Percentiles rank a stretch among this genome's conserved stretches.
Conservation (phyloP, 257 asterid species). For the Jacaranda mimosifolia region DNA sequence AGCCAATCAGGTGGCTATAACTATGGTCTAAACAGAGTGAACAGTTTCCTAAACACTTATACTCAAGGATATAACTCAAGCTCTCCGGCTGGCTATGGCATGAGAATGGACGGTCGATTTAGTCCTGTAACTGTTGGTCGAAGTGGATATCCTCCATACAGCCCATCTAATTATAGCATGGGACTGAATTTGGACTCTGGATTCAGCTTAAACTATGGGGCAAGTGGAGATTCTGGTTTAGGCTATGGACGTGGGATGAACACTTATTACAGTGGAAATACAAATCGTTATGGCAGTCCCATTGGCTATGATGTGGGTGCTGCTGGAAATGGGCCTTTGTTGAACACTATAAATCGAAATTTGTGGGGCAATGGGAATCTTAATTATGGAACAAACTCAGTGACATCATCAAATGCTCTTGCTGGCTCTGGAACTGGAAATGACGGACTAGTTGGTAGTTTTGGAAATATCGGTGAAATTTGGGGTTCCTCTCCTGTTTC, state of each 20-base stretch:
- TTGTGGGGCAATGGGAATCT: slow-evolving; percentile 60
- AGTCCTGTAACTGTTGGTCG: slow-evolving; percentile 66
- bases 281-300: slow-evolving; percentile 57
- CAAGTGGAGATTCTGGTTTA: slow-evolving; percentile 53
- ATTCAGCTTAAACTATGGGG: slow-evolving; percentile 55
- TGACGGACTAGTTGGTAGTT: slow-evolving; percentile 48
- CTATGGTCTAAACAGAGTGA: slow-evolving; percentile 47
- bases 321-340: slow-evolving; percentile 52
- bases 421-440: slow-evolving; percentile 56
- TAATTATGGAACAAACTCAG: slow-evolving; percentile 52
- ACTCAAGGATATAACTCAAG: slow-evolving; percentile 57
- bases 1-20: slow-evolving; percentile 56
- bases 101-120: slow-evolving; percentile 71
- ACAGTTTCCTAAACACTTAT: slow-evolving; percentile 58
- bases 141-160: slow-evolving; percentile 68
- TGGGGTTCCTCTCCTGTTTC: slow-evolving; percentile 70
- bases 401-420: slow-evolving; percentile 48
- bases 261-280: slow-evolving; percentile 58
- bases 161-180: slow-evolving; percentile 51
- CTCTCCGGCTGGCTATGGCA: slow-evolving; percentile 58
- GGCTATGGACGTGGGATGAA: slow-evolving; percentile 67
- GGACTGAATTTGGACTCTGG: slow-evolving; percentile 66
- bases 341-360: slow-evolving; percentile 51
- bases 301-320: slow-evolving; percentile 50
- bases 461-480: slow-evolving; percentile 71